Base-by-base conservation (phyloP, 2,329 filamentous ascomycete species). In the Coniochaeta pulveracea region DNA sequence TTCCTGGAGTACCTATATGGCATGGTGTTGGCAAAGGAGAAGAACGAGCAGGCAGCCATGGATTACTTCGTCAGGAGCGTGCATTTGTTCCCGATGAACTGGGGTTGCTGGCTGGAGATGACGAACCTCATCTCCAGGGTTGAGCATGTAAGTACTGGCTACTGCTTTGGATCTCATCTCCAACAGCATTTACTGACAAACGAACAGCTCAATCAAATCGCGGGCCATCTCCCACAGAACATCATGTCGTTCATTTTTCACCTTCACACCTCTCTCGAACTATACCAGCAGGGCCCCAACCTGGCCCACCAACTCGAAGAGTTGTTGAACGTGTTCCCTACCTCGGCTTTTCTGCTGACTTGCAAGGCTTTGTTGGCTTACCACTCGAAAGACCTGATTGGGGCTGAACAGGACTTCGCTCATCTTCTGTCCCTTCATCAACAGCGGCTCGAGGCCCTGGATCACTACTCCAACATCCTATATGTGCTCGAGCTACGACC, bases 391-490 rank as follows among this genome's bases (percentile, higher is more conserved):
- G 76, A 86, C 44, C 69, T 95, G 15, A 65, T 81, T 32, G 65
- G 67, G 9, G 75, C 73, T 6, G 76, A 80, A 45, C 55, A 77
- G 60, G 61, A 78, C 56, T 66, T 94, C 35, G 80, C 91, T 42
- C 80, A 86, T 42, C 67, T 89, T 25, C 70, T 98, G 11, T 84
- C 93, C 19, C 72, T 76, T 5, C 72, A 80, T 68, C 60, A 76
- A 44, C 62, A 80, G 62, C 55, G 91, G 6, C 73, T 98, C 12
- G 91, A 98, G 52, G 82, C 82, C 3, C 69, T 98, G 12, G 91
- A 98, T 49, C 84, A 93, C 49, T 98, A 95, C 56, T 95, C 88
- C 22, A 98, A 98, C 49, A 93, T 96, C 14, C 72, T 98, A 10
- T 96, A 95, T 51, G 89, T 98, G 19, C 80, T 96, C 64, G 81